Conservation (phyloP, 2,329 filamentous ascomycete genomes). For the Aspergillus ochraceus region DNA sequence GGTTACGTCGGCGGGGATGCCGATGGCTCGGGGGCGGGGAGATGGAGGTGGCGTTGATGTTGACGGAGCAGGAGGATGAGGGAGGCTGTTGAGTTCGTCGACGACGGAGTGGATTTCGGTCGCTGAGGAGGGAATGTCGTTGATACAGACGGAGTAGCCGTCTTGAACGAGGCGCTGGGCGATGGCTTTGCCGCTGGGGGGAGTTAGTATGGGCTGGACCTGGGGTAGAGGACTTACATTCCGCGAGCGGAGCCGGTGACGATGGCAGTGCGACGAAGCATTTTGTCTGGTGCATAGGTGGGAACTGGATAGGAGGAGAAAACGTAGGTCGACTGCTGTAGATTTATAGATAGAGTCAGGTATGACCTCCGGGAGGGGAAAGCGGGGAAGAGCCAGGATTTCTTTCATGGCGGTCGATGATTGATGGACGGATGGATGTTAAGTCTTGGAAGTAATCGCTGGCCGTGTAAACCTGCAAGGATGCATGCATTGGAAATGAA, state of each 20-base stretch:
- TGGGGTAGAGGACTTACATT: constrained; percentile 32
- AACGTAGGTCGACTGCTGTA: no score
- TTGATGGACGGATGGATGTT: no score
- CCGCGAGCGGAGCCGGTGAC: constrained; percentile 43
- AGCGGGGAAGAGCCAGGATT: no score
- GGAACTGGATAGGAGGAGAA: not conserved
- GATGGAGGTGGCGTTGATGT: not conserved
- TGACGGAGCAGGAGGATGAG: not conserved
- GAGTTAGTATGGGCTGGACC: not conserved
- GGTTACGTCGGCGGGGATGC: constrained; percentile 63
- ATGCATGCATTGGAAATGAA: no score
- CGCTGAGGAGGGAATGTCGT: constrained; percentile 59
- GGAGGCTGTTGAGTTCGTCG: constrained; percentile 16
- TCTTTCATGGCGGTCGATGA: no score
- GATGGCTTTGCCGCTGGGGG: constrained; percentile 32
- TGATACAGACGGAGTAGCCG: constrained; percentile 66
- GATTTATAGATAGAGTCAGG: no score
- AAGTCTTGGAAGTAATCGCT: no score
- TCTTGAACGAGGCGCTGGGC: constrained; percentile 64
- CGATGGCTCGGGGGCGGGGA: constrained; percentile 40
- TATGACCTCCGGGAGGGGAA: no score
- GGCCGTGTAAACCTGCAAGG: no score
- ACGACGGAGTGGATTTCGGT: constrained; percentile 52
- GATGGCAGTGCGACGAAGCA: constrained; percentile 33
- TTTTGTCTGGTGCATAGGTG: not conserved